Percentiles rank a stretch among this genome's conserved stretches.
Conservation (phyloP, 1,139 yeast genomes). For the Hansenula sp. region DNA sequence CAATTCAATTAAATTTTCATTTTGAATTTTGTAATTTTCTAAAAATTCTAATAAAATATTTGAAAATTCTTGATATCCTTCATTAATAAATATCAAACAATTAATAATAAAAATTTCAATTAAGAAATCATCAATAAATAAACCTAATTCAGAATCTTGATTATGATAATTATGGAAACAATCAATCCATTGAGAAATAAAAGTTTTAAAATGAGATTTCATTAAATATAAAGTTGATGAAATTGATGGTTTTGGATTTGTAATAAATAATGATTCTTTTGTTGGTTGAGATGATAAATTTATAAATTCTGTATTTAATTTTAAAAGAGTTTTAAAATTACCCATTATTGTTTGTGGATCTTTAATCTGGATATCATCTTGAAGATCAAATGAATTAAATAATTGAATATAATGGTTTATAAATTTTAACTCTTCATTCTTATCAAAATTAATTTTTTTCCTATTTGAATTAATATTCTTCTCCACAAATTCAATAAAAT, state of each 20-base stretch:
- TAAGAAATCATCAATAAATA: conserved; percentile 2
- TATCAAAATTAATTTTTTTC: conserved; percentile 21
- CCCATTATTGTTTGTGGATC: not conserved
- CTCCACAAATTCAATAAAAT: conserved; percentile 17
- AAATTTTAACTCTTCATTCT: conserved; percentile 15
- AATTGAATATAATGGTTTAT: conserved; percentile 11
- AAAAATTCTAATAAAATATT: not conserved
- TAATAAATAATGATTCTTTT: not conserved
- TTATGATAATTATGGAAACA: not conserved
- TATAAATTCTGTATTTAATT: not conserved
- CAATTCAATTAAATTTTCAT: not conserved
- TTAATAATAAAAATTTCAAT: conserved; percentile 2
- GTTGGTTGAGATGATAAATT: not conserved
- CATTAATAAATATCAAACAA: conserved; percentile 3
- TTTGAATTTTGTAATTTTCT: not conserved
- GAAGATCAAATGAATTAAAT: conserved; percentile 5
- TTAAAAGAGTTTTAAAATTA: not conserved
- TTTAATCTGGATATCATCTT: not conserved
- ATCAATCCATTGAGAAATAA: not conserved
- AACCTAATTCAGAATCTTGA: not conserved
- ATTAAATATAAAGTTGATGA: no score
- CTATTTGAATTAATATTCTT: conserved; percentile 19
- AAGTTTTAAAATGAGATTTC: not conserved
- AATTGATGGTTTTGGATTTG: no score
- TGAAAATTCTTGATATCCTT: conserved; percentile 1